A percentile compares a stretch with the other conserved stretches of the same genome.
phyloP scores from a whole-genome alignment of 257 asterid genomes.

The Paulownia fortunei region DNA sequence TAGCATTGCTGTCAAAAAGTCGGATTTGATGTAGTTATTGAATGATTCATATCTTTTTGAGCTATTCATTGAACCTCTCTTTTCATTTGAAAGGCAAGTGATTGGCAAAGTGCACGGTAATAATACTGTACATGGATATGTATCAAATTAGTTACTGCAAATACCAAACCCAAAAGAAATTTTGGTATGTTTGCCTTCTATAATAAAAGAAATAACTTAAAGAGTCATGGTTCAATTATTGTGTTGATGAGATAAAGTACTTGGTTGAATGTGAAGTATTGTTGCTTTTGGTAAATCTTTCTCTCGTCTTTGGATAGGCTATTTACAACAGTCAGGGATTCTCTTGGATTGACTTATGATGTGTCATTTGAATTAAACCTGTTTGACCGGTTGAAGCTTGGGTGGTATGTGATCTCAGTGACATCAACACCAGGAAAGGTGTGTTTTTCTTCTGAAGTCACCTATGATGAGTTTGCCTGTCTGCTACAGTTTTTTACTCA shows the following conservation, averaged over 20 bases:
- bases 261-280: conserved; percentile 18
- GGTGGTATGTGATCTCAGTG: conserved; percentile 97
- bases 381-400: conserved; percentile 95
- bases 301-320: conserved; percentile 58
- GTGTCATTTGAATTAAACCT: conserved; percentile 97
- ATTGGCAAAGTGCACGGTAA: too few relatives aligned
- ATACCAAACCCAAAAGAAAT: too few relatives aligned
- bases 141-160: too few relatives aligned
- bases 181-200: too few relatives aligned
- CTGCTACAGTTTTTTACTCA: conserved; percentile 29
- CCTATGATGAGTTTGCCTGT: conserved; percentile 20
- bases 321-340: conserved; percentile 97
- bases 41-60: too few relatives aligned
- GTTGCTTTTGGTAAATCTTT: conserved; percentile 5
- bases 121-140: too few relatives aligned
- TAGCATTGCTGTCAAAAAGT: too few relatives aligned
- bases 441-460: neutral
- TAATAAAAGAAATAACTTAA: too few relatives aligned
- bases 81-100: too few relatives aligned
- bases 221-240: too few relatives aligned
- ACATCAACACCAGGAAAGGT: conserved; percentile 97
- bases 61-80: too few relatives aligned
- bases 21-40: too few relatives aligned
- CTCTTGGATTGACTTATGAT: conserved; percentile 97
- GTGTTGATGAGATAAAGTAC: conserved; percentile 12